Evolutionary conservation across 106 monocot species (phyloP).

Genomic region (Acorus gramineus): DNA sequence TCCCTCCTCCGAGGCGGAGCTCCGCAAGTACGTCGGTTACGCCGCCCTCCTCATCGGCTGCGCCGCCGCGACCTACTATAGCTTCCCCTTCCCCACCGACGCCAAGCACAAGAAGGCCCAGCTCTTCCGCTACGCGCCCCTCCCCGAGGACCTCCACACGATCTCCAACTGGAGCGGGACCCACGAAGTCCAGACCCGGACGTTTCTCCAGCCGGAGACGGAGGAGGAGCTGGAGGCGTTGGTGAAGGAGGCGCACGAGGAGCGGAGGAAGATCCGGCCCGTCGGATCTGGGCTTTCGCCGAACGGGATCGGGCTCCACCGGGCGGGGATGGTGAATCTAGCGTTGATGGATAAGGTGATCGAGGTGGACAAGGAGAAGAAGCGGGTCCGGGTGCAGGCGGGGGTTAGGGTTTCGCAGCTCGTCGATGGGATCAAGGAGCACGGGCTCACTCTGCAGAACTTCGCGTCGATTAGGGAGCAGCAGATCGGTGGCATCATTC

Average conservation of each 20-base stretch:
- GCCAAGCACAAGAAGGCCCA: constrained; percentile 91
- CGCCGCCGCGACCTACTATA: constrained; percentile 85
- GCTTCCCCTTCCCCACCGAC: constrained; percentile 59
- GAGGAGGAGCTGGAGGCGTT: constrained; percentile 46
- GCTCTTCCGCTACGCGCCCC: constrained; percentile 78
- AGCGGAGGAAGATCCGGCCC: constrained; percentile 52
- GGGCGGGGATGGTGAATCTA: constrained; percentile 83
- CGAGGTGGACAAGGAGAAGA: constrained; percentile 56
- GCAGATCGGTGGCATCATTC: constrained; percentile 81
- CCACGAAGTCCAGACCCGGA: constrained; percentile 79
- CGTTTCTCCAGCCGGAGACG: constrained; percentile 80
- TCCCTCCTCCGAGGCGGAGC: constrained; percentile 46
- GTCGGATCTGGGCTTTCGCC: constrained; percentile 89
- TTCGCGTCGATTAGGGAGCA: constrained; percentile 96
- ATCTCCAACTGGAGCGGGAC: constrained; percentile 97
- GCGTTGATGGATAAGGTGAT: constrained; percentile 91
- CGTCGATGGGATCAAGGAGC: constrained; percentile 74
- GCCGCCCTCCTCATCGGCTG: constrained; percentile 60
- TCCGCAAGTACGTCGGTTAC: constrained; percentile 87
- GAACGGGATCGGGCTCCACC: constrained; percentile 75
- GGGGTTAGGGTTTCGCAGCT: constrained; percentile 77
- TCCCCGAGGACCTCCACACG: constrained; percentile 90
- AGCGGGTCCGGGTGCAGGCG: constrained; percentile 75
- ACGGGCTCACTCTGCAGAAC: constrained; percentile 88
- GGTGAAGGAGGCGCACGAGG: constrained; percentile 43